A percentile compares a stretch with the other conserved stretches of the same genome.
Evolutionary conservation across 2,329 filamentous ascomycete genomes (phyloP).

Genomic region (Sclerotinia borealis): DNA sequence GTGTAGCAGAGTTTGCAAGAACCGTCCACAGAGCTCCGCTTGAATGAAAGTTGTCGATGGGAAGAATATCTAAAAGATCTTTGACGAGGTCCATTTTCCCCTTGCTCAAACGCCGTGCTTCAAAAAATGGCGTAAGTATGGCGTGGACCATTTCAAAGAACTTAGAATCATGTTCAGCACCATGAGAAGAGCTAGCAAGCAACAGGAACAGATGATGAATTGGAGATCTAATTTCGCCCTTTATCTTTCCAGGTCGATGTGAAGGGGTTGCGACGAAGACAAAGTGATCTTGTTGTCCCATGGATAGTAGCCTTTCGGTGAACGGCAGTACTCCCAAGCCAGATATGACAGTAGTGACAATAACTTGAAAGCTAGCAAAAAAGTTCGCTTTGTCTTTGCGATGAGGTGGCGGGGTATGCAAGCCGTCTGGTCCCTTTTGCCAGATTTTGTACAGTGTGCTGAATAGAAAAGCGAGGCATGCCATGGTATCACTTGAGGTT

Average conservation of each 20-base stretch:
- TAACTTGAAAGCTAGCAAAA: slow-evolving; percentile 47
- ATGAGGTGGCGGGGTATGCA: slow-evolving; percentile 19
- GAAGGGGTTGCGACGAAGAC: slow-evolving; percentile 60
- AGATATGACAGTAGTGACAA: slow-evolving; percentile 43
- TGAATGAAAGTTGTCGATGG: slow-evolving; percentile 26
- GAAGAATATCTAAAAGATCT: slow-evolving; percentile 25
- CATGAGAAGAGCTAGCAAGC: slow-evolving; percentile 34
- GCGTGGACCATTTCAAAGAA: slow-evolving; percentile 36
- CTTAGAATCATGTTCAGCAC: slow-evolving; percentile 21
- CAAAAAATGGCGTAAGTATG: slow-evolving; percentile 54
- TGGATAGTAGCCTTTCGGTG: slow-evolving; percentile 52
- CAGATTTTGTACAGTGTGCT: slow-evolving; percentile 65
- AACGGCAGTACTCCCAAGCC: slow-evolving; percentile 55
- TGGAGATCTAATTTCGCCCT: slow-evolving; percentile 49
- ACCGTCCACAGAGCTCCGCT: slow-evolving; percentile 27
- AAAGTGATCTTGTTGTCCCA: slow-evolving; percentile 49
- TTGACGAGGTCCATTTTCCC: slow-evolving; percentile 35
- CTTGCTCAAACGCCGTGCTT: slow-evolving; percentile 33
- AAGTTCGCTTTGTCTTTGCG: slow-evolving; percentile 39
- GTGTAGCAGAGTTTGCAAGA: slow-evolving; percentile 27
- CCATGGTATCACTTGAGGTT: slow-evolving; percentile 74
- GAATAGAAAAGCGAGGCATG: slow-evolving; percentile 68
- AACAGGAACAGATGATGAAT: slow-evolving; percentile 61
- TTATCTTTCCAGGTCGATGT: slow-evolving; percentile 46
- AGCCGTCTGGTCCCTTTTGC: slow-evolving; percentile 43